These are phyloP conservation scores for Starmerella kuoi DNA, from an alignment of 805 yeast genomes.

Conservation along the genomic window DNA sequence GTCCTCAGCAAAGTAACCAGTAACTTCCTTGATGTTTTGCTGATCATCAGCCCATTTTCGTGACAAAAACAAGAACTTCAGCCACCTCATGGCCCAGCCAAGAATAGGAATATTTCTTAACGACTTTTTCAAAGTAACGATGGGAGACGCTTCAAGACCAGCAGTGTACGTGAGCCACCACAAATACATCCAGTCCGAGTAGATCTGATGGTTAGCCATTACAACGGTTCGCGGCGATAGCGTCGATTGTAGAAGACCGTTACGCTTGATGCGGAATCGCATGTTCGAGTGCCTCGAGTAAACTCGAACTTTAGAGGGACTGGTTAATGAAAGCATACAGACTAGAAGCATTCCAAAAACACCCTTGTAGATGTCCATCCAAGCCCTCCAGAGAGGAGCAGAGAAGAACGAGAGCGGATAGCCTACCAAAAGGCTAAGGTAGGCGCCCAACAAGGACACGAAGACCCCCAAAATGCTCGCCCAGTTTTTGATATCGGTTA, in stretches of 20 bases:
- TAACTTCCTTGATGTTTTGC: slow-evolving; percentile 12
- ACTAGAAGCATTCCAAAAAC: slow-evolving; percentile 14
- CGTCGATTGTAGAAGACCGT: slow-evolving; percentile 16
- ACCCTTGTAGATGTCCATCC: slow-evolving; percentile 19
- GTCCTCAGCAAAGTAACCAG: slow-evolving; percentile 25
- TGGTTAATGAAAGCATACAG: slow-evolving; percentile 8
- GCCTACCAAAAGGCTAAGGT: slow-evolving; percentile 14
- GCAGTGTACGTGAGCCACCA: slow-evolving; percentile 79
- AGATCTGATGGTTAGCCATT: slow-evolving; percentile 86
- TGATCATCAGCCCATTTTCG: slow-evolving; percentile 81
- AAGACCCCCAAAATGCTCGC: slow-evolving; percentile 12
- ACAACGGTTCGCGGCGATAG: slow-evolving; percentile 46
- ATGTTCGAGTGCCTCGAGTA: slow-evolving; percentile 10
- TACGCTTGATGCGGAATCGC: slow-evolving; percentile 4
- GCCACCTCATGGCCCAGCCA: slow-evolving; percentile 78
- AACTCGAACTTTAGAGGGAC: slow-evolving; percentile 14
- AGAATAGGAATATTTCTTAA: slow-evolving; percentile 56
- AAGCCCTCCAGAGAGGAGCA: slow-evolving; percentile 16
- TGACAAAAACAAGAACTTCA: slow-evolving; percentile 62
- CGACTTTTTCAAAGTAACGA: slow-evolving; percentile 68
- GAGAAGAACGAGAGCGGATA: slow-evolving; percentile 14
- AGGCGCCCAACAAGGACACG: slow-evolving; percentile 5
- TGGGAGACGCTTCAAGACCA: slow-evolving; percentile 48
- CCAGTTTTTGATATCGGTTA: slow-evolving; percentile 8
- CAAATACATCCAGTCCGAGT: slow-evolving; percentile 81